Conservation (phyloP, 2,329 filamentous ascomycete species). For the Exophiala sideris region DNA sequence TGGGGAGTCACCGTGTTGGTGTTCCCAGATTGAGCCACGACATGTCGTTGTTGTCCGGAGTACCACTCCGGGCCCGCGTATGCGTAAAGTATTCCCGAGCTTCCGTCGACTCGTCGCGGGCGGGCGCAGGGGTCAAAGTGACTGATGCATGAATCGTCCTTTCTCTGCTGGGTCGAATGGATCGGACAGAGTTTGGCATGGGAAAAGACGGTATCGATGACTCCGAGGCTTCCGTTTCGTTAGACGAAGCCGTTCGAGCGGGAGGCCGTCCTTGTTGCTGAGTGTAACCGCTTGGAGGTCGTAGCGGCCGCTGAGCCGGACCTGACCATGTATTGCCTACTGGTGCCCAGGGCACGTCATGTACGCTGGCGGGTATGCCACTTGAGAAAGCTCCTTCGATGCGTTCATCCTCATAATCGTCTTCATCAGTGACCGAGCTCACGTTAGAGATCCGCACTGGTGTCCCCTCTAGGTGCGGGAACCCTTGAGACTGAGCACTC, state of each 20-base stretch:
- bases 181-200: conserved; percentile 24
- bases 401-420: conserved; percentile 31
- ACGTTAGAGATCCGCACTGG: conserved; percentile 44
- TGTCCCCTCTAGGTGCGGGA: conserved; percentile 39
- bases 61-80: conserved; percentile 2
- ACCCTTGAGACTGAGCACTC: conserved; percentile 30
- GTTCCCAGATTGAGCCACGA: conserved; percentile 30
- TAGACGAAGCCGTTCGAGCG: conserved; percentile 13
- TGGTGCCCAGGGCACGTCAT: conserved; percentile 30
- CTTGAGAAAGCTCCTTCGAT: conserved; percentile 30
- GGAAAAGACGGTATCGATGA: conserved; percentile 27
- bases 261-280: conserved; percentile 37
- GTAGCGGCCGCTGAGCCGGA: conserved; percentile 30
- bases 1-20: conserved; percentile 20
- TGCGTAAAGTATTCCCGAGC: conserved; percentile 24
- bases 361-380: conserved; percentile 30
- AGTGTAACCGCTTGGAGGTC: conserved; percentile 42
- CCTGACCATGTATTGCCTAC: conserved; percentile 29
- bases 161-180: conserved; percentile 1
- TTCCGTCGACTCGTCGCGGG: background rate
- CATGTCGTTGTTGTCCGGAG: conserved; percentile 26
- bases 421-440: conserved; percentile 40
- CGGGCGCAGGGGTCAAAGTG: background rate
- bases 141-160: background rate
- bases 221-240: conserved; percentile 14